Conservation (phyloP, 495 filamentous ascomycete species). For the Daldinia grandis region DNA sequence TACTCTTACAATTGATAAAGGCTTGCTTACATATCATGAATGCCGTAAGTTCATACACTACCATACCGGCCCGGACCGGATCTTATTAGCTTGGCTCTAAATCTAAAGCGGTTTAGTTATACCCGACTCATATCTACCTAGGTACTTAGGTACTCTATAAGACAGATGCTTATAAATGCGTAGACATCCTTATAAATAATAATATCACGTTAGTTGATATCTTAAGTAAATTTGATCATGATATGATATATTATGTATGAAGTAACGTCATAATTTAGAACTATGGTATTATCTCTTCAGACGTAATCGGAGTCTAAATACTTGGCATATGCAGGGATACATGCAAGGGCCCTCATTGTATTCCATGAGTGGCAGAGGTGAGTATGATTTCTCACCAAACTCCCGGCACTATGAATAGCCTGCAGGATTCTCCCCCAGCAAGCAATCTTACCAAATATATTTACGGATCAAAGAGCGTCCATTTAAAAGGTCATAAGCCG, state of each 20-base stretch:
- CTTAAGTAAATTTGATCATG: background rate
- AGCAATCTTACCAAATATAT: background rate
- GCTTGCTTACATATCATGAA: background rate
- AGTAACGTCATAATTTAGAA: conserved; percentile 1
- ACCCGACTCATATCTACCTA: background rate
- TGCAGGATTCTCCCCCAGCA: background rate
- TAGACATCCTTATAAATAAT: too few species aligned
- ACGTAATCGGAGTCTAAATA: background rate
- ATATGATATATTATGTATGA: background rate
- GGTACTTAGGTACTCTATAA: background rate
- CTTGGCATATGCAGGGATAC: background rate
- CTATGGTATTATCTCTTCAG: background rate
- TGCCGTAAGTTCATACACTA: background rate
- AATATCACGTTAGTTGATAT: too few species aligned
- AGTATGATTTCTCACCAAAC: background rate
- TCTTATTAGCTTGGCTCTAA: background rate
- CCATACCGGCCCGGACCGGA: background rate
- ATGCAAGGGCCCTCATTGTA: background rate
- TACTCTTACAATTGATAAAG: background rate
- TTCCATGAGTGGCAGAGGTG: background rate
- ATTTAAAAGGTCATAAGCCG: background rate
- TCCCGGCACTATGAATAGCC: background rate
- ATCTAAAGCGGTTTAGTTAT: background rate
- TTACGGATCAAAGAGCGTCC: background rate
- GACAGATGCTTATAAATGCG: background rate